Conservation (phyloP, 768 basidiomycete genomes). For the Mycena olivaceomarginata region DNA sequence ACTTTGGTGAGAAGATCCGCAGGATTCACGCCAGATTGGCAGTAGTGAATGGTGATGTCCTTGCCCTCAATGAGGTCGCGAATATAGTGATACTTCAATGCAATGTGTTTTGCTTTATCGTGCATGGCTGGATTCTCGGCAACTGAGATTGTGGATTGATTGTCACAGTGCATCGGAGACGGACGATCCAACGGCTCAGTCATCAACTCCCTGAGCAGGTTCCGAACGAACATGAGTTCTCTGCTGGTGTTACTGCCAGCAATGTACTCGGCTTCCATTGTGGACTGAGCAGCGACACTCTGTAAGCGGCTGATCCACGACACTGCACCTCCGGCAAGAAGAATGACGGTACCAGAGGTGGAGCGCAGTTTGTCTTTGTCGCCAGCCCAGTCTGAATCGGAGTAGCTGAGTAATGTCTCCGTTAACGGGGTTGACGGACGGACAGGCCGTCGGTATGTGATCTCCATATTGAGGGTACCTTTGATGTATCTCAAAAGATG, state of each 20-base stretch:
- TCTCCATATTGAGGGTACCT: neutral
- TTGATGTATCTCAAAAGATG: neutral
- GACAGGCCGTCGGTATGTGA: neutral
- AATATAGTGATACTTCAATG: conserved; percentile 12
- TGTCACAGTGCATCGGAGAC: conserved; percentile 9
- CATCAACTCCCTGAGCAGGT: neutral
- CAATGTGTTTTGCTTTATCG: conserved; percentile 18
- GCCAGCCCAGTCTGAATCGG: conserved; percentile 15
- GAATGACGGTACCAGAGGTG: neutral
- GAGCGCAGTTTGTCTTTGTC: conserved; percentile 15
- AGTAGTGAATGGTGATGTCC: neutral
- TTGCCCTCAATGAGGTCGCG: neutral
- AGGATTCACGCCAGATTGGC: neutral
- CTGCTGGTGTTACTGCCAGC: neutral
- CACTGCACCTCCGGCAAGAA: neutral
- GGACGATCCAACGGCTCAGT: neutral
- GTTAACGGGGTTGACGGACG: neutral
- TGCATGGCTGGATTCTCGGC: conserved; percentile 16
- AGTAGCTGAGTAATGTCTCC: neutral
- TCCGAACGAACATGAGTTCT: conserved; percentile 10
- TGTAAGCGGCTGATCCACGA: conserved; percentile 9
- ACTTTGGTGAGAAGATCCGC: conserved; percentile 8
- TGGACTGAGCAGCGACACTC: neutral
- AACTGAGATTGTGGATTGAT: neutral
- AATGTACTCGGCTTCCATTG: conserved; percentile 21